Percentiles rank a stretch among this genome's conserved stretches.
Evolutionary conservation across 805 yeast species (phyloP).

Genomic region (Myxozyma monticola): DNA sequence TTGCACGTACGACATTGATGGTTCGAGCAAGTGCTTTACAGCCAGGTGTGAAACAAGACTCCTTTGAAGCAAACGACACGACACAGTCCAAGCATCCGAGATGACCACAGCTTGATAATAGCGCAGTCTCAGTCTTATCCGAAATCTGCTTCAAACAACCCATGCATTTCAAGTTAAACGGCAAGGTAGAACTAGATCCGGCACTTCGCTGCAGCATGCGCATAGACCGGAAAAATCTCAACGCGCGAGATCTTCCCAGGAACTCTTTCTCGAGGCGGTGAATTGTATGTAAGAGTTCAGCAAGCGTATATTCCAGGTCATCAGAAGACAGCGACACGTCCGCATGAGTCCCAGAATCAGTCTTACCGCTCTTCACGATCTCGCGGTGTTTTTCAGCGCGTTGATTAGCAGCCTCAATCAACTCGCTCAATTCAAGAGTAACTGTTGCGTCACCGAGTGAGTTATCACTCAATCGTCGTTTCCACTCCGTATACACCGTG

Average conservation of each 20-base stretch:
- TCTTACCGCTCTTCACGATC: conserved; percentile 1
- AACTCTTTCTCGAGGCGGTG: conserved; percentile 9
- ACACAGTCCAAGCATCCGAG: conserved; percentile 12
- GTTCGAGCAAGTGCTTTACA: neutral
- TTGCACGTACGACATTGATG: conserved; percentile 1
- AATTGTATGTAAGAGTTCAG: conserved; percentile 5
- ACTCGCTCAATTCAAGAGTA: neutral
- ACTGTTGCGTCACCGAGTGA: conserved; percentile 7
- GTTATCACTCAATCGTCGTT: neutral
- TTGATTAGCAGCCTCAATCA: neutral
- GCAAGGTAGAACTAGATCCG: too few species aligned
- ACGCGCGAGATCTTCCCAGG: conserved; percentile 5
- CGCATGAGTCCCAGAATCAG: neutral
- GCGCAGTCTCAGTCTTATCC: neutral
- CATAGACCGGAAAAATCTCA: conserved; percentile 3
- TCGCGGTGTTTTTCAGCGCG: neutral
- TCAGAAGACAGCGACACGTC: conserved; percentile 2
- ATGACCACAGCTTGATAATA: conserved; percentile 14
- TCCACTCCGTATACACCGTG: conserved; percentile 4
- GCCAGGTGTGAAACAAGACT: conserved; percentile 4
- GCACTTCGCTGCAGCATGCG: too few species aligned
- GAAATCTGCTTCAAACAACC: neutral
- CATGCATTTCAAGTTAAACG: neutral
- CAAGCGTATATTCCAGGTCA: conserved; percentile 2
- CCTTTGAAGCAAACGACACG: neutral